phyloP scores from a whole-genome alignment of 495 filamentous ascomycete genomes.

The Aspergillus homomorphus region DNA sequence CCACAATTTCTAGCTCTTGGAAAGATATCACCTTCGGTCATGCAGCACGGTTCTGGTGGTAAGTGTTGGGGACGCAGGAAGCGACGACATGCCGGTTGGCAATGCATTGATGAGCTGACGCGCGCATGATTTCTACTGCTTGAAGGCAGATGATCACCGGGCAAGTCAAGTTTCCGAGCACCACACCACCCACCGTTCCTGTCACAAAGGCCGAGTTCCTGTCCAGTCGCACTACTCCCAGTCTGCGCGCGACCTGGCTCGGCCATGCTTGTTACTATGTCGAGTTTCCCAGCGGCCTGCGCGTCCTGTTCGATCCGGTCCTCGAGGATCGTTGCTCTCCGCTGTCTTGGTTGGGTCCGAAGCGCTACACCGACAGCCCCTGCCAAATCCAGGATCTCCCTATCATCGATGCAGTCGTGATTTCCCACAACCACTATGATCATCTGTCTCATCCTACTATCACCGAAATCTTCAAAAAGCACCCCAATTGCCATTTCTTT shows the following conservation, averaged over 20 bases:
- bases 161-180: conserved; percentile 56
- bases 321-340: conserved; percentile 87
- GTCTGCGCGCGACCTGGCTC: conserved; percentile 89
- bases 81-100: not conserved
- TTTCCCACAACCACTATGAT: conserved; percentile 94
- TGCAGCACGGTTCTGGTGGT: conserved; percentile 23
- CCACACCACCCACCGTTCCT: conserved; percentile 62
- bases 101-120: not conserved
- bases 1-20: conserved; percentile 32
- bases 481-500: conserved; percentile 85
- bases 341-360: conserved; percentile 67
- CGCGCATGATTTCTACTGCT: not conserved
- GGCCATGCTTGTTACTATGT: conserved; percentile 94
- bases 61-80: conserved; percentile 2
- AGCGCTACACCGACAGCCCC: conserved; percentile 75
- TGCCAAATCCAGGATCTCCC: conserved; percentile 80
- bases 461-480: conserved; percentile 61
- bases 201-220: conserved; percentile 71
- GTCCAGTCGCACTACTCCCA: conserved; percentile 49
- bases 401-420: conserved; percentile 81
- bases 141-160: conserved; percentile 57
- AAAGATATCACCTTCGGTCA: conserved; percentile 12
- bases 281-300: conserved; percentile 83
- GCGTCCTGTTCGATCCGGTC: conserved; percentile 93
- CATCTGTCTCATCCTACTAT: conserved; percentile 79